A percentile compares a stretch with the other conserved stretches of the same genome.
phyloP scores from a whole-genome alignment of 176 grass and related monocot species.

The Zizania latifolia region DNA sequence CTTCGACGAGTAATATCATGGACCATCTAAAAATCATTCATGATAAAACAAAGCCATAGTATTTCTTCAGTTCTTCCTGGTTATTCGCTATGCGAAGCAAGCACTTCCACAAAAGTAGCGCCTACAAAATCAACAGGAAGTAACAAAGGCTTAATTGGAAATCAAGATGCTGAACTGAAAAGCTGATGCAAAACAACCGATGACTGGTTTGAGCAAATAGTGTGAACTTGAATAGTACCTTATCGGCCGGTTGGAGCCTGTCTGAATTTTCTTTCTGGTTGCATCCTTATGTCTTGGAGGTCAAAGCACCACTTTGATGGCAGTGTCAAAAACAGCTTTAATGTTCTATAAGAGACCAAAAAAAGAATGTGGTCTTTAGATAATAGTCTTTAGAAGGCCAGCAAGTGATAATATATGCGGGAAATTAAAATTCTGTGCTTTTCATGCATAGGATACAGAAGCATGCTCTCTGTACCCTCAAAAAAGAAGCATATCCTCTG shows the following conservation, averaged over 20 bases:
- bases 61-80: neutral
- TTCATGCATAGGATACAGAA: neutral
- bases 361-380: neutral
- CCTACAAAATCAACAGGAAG: slow-evolving; percentile 22
- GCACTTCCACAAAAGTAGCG: slow-evolving; percentile 32
- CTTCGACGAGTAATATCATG: neutral
- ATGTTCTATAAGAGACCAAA: slow-evolving; percentile 38
- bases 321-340: slow-evolving; percentile 70
- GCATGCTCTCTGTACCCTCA: too few species aligned
- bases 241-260: slow-evolving; percentile 26
- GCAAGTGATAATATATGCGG: neutral
- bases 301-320: slow-evolving; percentile 79
- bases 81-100: slow-evolving; percentile 34
- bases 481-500: slow-evolving; percentile 40
- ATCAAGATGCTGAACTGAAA: neutral
- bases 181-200: neutral
- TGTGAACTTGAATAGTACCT: slow-evolving; percentile 29
- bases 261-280: slow-evolving; percentile 45
- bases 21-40: neutral
- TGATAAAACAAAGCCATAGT: neutral
- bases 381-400: neutral
- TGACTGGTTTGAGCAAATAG: neutral
- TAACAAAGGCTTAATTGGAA: neutral
- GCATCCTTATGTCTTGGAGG: slow-evolving; percentile 59
- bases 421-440: neutral